A percentile compares a stretch with the other conserved stretches of the same genome.
Evolutionary conservation across 306 rosid species (phyloP).

Genomic region (Herpetospermum pedunculosum): DNA sequence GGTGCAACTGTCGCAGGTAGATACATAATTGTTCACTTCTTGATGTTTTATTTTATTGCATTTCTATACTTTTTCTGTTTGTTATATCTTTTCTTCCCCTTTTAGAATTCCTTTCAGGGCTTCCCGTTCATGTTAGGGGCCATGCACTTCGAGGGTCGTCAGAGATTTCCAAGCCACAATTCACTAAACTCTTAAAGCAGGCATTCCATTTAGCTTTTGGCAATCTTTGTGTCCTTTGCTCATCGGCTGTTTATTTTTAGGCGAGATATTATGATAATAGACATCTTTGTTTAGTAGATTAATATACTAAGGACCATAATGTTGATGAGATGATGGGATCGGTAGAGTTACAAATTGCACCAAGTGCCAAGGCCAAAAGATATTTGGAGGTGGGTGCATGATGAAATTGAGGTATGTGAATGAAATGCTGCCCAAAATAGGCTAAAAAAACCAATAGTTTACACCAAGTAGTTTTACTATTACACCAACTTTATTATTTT

Average conservation of each 20-base stretch:
- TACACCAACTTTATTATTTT: neutral
- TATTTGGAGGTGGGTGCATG: neutral
- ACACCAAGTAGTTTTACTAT: neutral
- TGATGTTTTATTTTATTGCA: neutral
- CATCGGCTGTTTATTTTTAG: neutral
- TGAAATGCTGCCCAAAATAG: no score
- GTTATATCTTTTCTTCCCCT: neutral
- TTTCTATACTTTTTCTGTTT: neutral
- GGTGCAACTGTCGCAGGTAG: slow-evolving; percentile 28
- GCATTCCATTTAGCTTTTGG: slow-evolving; percentile 11
- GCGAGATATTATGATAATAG: neutral
- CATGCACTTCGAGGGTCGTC: slow-evolving; percentile 13
- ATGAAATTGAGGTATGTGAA: no score
- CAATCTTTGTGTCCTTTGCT: neutral
- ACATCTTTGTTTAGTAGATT: neutral
- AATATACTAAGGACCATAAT: neutral
- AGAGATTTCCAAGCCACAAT: slow-evolving; percentile 23
- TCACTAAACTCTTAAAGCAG: slow-evolving; percentile 29
- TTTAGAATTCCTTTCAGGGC: slow-evolving; percentile 24
- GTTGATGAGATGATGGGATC: neutral
- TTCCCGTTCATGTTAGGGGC: slow-evolving; percentile 35
- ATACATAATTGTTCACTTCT: neutral
- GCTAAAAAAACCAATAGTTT: neutral
- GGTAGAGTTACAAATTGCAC: neutral
- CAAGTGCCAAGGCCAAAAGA: neutral